phyloP scores from a whole-genome alignment of 306 rosid species.

The Fagus sylvatica region DNA sequence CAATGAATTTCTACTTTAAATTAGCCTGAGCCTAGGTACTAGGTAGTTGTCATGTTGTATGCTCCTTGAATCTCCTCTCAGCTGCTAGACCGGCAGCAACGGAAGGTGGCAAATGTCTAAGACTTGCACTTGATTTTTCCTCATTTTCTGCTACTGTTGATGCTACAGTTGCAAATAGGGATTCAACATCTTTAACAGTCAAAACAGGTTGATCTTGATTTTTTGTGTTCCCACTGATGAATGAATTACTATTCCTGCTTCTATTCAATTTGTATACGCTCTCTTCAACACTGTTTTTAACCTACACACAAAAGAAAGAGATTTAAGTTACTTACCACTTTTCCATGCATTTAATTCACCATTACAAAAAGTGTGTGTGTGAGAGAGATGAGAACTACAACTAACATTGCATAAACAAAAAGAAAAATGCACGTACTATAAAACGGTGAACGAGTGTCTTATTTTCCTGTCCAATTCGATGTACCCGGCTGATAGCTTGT shows the following conservation, averaged over 20 bases:
- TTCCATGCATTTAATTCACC: background rate
- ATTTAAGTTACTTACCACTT: background rate
- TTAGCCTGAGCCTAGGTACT: background rate
- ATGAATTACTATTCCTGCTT: conserved; percentile 60
- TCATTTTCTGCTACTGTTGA: conserved; percentile 41
- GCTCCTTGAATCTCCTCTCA: conserved; percentile 71
- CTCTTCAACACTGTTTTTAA: conserved; percentile 85
- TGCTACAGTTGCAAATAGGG: conserved; percentile 60
- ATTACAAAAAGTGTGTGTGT: background rate
- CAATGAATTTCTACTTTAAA: background rate
- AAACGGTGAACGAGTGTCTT: conserved; percentile 86
- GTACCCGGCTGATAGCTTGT: conserved; percentile 92
- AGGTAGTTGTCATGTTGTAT: conserved; percentile 26
- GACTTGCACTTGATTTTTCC: conserved; percentile 39
- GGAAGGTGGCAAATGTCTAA: conserved; percentile 78
- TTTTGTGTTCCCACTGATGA: conserved; percentile 79
- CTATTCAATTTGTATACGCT: conserved; percentile 78
- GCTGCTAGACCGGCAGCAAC: conserved; percentile 88
- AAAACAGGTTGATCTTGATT: conserved; percentile 77
- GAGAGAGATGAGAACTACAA: too few species aligned
- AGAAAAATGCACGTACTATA: conserved; percentile 50
- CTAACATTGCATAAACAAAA: background rate
- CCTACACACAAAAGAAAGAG: conserved; percentile 46
- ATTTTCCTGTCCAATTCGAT: conserved; percentile 79
- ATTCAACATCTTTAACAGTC: conserved; percentile 80